Evolutionary conservation across 2,329 filamentous ascomycete genomes (phyloP), one percentile per base, ranked within the genome.

Genomic region (Talaromyces sp.): DNA sequence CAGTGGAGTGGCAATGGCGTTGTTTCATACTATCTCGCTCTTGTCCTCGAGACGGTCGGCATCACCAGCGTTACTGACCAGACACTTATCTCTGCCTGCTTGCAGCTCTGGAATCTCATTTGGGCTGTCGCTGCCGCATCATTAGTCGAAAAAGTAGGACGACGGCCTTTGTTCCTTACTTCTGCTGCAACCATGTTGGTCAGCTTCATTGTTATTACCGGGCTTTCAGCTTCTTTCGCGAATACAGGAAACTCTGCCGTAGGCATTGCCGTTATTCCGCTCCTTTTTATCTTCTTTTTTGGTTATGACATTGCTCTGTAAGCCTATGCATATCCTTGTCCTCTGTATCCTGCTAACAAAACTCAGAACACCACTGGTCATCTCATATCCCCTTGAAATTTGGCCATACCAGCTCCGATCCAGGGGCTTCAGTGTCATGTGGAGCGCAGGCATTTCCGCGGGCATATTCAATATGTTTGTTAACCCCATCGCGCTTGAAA

Each of bases 1-100:
- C 35, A 37, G 13, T 37, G 35, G 35, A 37, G 35, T 37, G 88
- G 88, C 47, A 90, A 89, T 72, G 87, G 86, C 19, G 77, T 90
- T 1, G 86, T 90, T 72, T 86, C 83, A 68, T 89, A 90, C 77
- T 90, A 90, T 74, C 86, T 88, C 71, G 84, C 87, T 67, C 80
- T 83, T 65, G 82, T 90, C 68, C 89, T 89, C 75, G 78, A 82
- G 47, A 83, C 83, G 58, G 86, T 87, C 59, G 87, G 87, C 47
- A 88, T 90, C 70, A 84, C 71, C 1, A 78, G 37, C 3, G 39
- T 45, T 19, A 25, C 49, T n/a, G 31, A 52, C 11, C 61, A 63
- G 31, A 45, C 50, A 13, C 25, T 45, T 19, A 63, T 63, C 39
- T 45, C 39, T 33, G 61, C 35, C n/a, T 43, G 37, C n/a, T 27